A percentile compares a stretch with the other conserved stretches of the same genome.
Conservation (phyloP, 305 asterid genomes). For the Coffea humblotiana region DNA sequence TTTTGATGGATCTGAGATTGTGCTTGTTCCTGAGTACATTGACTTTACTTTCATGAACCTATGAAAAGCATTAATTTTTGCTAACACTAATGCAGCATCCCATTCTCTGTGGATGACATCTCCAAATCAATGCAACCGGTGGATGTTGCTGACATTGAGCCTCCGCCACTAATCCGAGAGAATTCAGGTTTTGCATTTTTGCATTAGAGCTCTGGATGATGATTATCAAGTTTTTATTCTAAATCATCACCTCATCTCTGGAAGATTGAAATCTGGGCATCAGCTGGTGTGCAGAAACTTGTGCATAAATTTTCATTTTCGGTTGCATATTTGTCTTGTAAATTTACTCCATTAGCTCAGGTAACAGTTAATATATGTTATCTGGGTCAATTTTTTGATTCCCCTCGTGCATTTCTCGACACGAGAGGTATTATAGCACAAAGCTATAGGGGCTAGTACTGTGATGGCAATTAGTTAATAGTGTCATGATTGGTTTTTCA, state of each 20-base stretch:
- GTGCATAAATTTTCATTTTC: slow-evolving; percentile 38
- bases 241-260: slow-evolving; percentile 17
- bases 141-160: slow-evolving; percentile 79
- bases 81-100: slow-evolving; percentile 67
- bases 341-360: slow-evolving; percentile 44
- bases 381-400: slow-evolving; percentile 47
- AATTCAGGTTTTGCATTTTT: slow-evolving; percentile 88
- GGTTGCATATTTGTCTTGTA: slow-evolving; percentile 35
- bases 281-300: slow-evolving; percentile 31
- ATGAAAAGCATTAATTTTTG: neutral
- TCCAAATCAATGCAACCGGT: slow-evolving; percentile 85
- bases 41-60: neutral
- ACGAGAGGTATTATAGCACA: slow-evolving; percentile 35
- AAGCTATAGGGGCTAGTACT: slow-evolving; percentile 33
- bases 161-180: slow-evolving; percentile 94
- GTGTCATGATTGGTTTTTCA: slow-evolving; percentile 42
- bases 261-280: slow-evolving; percentile 23
- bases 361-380: slow-evolving; percentile 40
- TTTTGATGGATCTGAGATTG: neutral
- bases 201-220: slow-evolving; percentile 66
- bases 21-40: neutral
- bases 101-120: slow-evolving; percentile 94
- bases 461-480: slow-evolving; percentile 33
- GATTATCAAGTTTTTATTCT: slow-evolving; percentile 28
- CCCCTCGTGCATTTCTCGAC: slow-evolving; percentile 38